These are phyloP conservation scores for Plantago coronopus DNA, from an alignment of 305 asterid species.

Conservation along the genomic window DNA sequence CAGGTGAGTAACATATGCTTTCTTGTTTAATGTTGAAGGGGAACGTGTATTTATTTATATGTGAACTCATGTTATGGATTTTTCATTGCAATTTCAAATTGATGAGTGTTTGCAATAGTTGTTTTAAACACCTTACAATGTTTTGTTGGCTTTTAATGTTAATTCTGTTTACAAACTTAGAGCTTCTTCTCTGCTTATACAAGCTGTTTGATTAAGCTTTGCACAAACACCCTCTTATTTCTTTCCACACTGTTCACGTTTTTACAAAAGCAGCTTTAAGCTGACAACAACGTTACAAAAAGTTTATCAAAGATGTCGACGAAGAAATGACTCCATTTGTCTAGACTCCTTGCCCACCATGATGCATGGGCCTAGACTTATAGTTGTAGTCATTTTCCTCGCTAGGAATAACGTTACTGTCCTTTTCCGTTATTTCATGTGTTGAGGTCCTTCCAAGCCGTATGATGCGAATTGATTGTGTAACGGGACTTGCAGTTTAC, in stretches of 20 bases:
- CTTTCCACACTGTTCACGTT: background rate
- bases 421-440: slow-evolving; percentile 17
- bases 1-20: background rate
- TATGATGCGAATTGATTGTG: background rate
- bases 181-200: no score
- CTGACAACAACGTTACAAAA: background rate
- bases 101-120: background rate
- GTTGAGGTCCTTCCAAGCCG: slow-evolving; percentile 3
- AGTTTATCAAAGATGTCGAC: slow-evolving; percentile 10
- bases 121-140: background rate
- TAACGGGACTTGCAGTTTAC: background rate
- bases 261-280: background rate
- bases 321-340: slow-evolving; percentile 32
- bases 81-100: background rate
- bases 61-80: background rate
- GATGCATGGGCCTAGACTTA: slow-evolving; percentile 13
- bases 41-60: background rate
- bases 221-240: background rate
- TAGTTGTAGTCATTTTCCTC: slow-evolving; percentile 12
- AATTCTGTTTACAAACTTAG: background rate
- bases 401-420: slow-evolving; percentile 12
- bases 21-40: background rate
- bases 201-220: background rate
- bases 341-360: background rate
- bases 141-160: no score